phyloP scores from a whole-genome alignment of 768 basidiomycete species.

The Cyclocybe cylindracea region DNA sequence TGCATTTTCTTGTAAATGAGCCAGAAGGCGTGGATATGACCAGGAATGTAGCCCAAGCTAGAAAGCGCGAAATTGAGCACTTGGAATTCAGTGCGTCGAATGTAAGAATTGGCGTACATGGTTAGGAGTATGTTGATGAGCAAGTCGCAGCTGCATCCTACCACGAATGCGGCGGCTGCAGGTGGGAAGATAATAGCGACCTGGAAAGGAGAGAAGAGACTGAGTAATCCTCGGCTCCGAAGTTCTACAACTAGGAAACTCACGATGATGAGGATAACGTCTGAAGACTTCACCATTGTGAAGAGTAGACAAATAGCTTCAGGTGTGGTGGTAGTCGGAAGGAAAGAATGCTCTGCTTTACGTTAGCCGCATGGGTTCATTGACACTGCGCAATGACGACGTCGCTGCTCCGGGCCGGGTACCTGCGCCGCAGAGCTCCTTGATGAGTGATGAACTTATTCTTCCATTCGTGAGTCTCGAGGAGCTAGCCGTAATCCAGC shows the following conservation, averaged over 20 bases:
- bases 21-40: constrained; percentile 79
- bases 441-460: no score
- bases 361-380: no score
- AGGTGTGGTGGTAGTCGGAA: constrained; percentile 8
- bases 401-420: no score
- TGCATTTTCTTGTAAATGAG: constrained; percentile 90
- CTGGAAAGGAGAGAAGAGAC: constrained; percentile 32
- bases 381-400: no score
- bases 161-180: constrained; percentile 73
- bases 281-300: constrained; percentile 61
- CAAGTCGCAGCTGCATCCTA: constrained; percentile 85
- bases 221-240: no score
- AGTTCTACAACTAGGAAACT: constrained; percentile 19
- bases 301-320: not conserved
- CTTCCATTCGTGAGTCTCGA: no score
- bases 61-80: not conserved
- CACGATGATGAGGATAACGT: constrained; percentile 79
- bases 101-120: constrained; percentile 44
- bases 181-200: constrained; percentile 82
- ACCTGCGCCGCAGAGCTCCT: no score
- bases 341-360: not conserved
- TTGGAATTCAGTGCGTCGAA: not conserved
- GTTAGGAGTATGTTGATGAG: constrained; percentile 84
- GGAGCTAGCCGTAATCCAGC: no score
- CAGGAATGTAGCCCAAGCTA: constrained; percentile 82